phyloP scores from a whole-genome alignment of 352 stramenopile genomes.

The Pythium brachiatum region DNA sequence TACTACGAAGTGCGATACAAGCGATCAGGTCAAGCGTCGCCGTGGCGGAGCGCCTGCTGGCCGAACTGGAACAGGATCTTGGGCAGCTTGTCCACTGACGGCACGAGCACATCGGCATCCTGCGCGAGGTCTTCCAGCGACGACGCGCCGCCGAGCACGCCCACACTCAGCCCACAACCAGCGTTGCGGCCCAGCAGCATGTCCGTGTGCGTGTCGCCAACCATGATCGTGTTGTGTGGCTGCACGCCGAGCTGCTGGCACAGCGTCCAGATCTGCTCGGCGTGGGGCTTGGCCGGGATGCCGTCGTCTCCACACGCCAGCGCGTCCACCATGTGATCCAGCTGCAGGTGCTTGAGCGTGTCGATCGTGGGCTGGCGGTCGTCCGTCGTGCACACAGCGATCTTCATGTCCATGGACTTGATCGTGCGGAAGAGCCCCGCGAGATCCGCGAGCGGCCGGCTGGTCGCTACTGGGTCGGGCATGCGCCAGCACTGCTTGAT shows the following conservation, averaged over 20 bases:
- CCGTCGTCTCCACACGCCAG: conserved; percentile 82
- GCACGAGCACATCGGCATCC: conserved; percentile 82
- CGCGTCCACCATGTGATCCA: conserved; percentile 75
- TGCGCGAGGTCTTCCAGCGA: conserved; percentile 78
- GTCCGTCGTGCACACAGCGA: conserved; percentile 86
- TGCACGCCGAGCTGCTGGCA: conserved; percentile 74
- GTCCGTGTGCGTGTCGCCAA: conserved; percentile 84
- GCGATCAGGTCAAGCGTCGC: conserved; percentile 21
- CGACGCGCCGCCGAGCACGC: conserved; percentile 75
- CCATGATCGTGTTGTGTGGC: conserved; percentile 87
- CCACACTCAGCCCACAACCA: conserved; percentile 71
- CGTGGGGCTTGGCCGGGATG: conserved; percentile 73
- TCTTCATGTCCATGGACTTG: conserved; percentile 86
- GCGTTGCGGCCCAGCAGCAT: conserved; percentile 81
- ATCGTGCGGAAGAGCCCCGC: conserved; percentile 77
- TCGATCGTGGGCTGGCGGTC: conserved; percentile 75
- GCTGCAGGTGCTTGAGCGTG: conserved; percentile 70
- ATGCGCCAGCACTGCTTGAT: conserved; percentile 84
- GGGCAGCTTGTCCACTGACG: conserved; percentile 68
- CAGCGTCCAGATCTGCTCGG: conserved; percentile 85
- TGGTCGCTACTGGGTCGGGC: conserved; percentile 73
- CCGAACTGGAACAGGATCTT: conserved; percentile 86
- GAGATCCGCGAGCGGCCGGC: conserved; percentile 69
- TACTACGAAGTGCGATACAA: conserved; percentile 6
- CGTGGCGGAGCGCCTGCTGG: conserved; percentile 63